Evolutionary conservation across 768 basidiomycete species (phyloP), one percentile per base, ranked within the genome.

Genomic region (Hygrophoropsis aurantiaca): DNA sequence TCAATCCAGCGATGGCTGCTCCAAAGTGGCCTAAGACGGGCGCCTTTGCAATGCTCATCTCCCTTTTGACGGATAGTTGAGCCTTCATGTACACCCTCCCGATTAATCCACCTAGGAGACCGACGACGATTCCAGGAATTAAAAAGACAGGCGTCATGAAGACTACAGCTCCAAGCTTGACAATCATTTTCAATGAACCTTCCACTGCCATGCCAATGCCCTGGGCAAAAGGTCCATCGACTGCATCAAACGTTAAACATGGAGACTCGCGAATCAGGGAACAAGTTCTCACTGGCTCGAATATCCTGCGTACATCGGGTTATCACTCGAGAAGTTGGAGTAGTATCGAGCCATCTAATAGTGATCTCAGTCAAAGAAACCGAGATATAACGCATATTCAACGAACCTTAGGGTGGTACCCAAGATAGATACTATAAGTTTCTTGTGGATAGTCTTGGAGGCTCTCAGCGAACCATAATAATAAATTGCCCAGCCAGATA

Each of bases 241-340:
- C 70, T 64, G 36, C 27, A 27, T 44, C 8, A 34, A 7, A 11
- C 9, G 20, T 44, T 20, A 53, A 44, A 16, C 1, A 44, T 30
- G 13, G 7, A 40, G 16, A 7, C 37, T 33, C 35, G 30, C 8
- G 1, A 13, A 13, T n/a, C 13, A 21, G 33, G 43, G 35, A 39
- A 18, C 40, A 30, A 30, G 1, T 40, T 51, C 53, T 35, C 46
- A 62, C 70, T 52, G 18, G 47, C 39, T 39, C 54, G 60, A 18
- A 86, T 83, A 57, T 87, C 85, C 43, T 83, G 78, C 1, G 85
- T 87, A 58, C 80, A 80, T 43, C 85, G 74, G 24, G 82, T 69
- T 35, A 86, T 79, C 42, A 89, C 77, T 4, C 85, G 77, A n/a
- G 77, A 75, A 0, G 70, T 70, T 1, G 78, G 78, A 2, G 74